Conservation (phyloP, 768 basidiomycete genomes). For the Boletus speciosus region DNA sequence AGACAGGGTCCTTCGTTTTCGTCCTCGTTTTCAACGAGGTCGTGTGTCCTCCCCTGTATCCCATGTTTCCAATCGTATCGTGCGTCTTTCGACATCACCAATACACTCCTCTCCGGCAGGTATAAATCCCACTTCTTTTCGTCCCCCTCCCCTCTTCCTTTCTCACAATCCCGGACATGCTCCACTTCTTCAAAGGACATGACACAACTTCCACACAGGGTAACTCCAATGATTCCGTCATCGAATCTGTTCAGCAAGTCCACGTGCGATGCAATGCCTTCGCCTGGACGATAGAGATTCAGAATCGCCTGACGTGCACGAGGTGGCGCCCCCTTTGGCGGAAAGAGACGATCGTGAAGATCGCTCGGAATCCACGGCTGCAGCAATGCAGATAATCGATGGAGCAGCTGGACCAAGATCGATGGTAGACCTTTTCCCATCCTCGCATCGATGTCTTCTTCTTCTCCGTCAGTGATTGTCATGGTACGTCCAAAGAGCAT, state of each 20-base stretch:
- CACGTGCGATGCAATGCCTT: constrained; percentile 86
- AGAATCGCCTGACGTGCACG: constrained; percentile 80
- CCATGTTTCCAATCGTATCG: constrained; percentile 89
- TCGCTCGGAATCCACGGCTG: constrained; percentile 45
- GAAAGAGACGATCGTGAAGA: constrained; percentile 60
- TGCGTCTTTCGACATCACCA: constrained; percentile 77
- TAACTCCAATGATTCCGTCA: constrained; percentile 88
- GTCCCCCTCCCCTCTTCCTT: not conserved
- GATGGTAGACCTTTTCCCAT: constrained; percentile 50
- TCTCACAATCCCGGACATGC: not conserved
- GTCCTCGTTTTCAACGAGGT: constrained; percentile 48
- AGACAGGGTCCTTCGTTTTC: constrained; percentile 28
- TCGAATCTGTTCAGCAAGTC: constrained; percentile 82
- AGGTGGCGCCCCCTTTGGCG: constrained; percentile 34
- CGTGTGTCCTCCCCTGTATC: constrained; percentile 60
- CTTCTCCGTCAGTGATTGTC: constrained; percentile 8
- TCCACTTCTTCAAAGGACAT: constrained; percentile 62
- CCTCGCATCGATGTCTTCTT: constrained; percentile 12
- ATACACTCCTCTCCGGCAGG: constrained; percentile 70
- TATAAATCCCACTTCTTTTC: constrained; percentile 46
- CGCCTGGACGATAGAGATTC: constrained; percentile 85
- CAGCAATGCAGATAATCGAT: constrained; percentile 46
- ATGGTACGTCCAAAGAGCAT: constrained; percentile 74
- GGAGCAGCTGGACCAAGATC: constrained; percentile 52
- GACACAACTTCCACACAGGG: constrained; percentile 72